Base-by-base conservation (phyloP, 306 rosid species). In the Fragaria nilgerrensis region DNA sequence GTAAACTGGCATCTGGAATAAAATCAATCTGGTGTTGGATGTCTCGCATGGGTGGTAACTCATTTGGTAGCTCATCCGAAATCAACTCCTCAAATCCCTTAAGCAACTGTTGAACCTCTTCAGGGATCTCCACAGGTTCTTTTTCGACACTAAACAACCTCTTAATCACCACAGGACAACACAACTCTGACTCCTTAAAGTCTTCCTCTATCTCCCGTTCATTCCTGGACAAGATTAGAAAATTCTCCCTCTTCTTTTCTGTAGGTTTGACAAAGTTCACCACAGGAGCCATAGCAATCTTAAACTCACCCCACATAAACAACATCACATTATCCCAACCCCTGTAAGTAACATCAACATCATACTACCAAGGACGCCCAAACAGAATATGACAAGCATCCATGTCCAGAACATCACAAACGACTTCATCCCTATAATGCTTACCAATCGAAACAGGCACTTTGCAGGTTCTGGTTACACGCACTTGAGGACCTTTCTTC, bases 181-280 rank as follows among this genome's bases (percentile, higher is more conserved):
- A 8, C 2, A 22, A 2, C 1, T n/a, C 0, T 0, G 27, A 20
- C 13, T 55, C 27, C 10, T 55, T 55, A 2, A n/a, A 22, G 4
- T 2, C 27, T 8, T 55, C 27, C 3, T 55, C 13, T 13, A 55
- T 7, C 14, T 55, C 62, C 0, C 3, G 12, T 0, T 55, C 61
- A 6, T 5, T 6, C 4, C 1, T 66, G 19, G 47, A 14, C 14
- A 66, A 3, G 2, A 27, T 59, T 2, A 59, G 20, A 1, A 25
- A 25, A 25, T 29, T 59, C 2, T 22, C 37, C 0, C 32, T 1
- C 4, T 59, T 10, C 6, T 1, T 2, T 1, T 5, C 16, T 23
- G 1, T 2, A 11, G 8, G 3, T 0, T 58, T 9, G 0, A 3
- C 13, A 1, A 9, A 55, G 3, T 7, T 25, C 1, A 9, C 1